phyloP scores from a whole-genome alignment of 2,329 filamentous ascomycete genomes.

The Cytospora piceicola region DNA sequence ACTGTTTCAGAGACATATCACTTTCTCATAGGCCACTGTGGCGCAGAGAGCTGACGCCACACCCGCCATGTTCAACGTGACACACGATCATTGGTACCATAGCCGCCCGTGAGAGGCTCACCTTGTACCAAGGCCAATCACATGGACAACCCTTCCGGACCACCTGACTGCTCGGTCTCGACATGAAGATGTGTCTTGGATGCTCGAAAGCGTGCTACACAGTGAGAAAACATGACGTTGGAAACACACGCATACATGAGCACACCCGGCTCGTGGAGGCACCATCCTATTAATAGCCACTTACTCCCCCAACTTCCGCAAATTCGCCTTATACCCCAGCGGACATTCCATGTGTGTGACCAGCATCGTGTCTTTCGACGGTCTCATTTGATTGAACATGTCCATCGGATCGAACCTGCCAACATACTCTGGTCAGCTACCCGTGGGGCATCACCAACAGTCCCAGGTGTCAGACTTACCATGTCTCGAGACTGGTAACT shows the following conservation, averaged over 20 bases:
- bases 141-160: background rate
- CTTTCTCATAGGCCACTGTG: slow-evolving; percentile 3
- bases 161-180: background rate
- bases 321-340: slow-evolving; percentile 22
- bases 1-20: slow-evolving; percentile 16
- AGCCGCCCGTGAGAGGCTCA: background rate
- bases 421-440: slow-evolving; percentile 12
- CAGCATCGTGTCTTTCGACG: slow-evolving; percentile 26
- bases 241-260: background rate
- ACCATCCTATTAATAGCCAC: background rate
- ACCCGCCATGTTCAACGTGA: slow-evolving; percentile 8
- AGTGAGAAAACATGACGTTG: background rate
- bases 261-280: background rate
- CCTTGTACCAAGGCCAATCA: background rate
- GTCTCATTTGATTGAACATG: slow-evolving; percentile 31
- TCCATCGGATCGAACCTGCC: slow-evolving; percentile 28
- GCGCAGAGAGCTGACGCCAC: slow-evolving; percentile 16
- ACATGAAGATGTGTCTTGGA: background rate
- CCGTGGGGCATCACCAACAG: background rate
- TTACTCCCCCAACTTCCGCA: background rate
- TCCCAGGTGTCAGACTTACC: slow-evolving; percentile 7
- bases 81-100: background rate
- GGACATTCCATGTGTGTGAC: slow-evolving; percentile 27
- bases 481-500: slow-evolving; percentile 40
- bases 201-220: background rate